Evolutionary conservation across 2,329 filamentous ascomycete genomes (phyloP).

Genomic region (Fusarium sp.): DNA sequence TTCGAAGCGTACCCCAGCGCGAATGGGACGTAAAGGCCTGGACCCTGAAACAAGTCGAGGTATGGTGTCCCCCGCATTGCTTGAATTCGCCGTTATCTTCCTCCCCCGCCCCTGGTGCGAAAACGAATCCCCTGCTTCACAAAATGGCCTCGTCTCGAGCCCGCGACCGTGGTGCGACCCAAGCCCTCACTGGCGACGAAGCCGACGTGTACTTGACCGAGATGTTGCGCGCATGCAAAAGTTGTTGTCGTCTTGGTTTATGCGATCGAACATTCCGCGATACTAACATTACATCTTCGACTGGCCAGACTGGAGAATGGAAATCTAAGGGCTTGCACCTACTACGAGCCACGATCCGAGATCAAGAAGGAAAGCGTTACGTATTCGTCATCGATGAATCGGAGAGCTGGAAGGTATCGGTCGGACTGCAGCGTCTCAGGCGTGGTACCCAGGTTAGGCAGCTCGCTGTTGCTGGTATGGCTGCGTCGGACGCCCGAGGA

Average conservation of each 20-base stretch:
- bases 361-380: constrained; percentile 77
- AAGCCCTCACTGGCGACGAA: constrained; percentile 73
- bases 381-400: constrained; percentile 76
- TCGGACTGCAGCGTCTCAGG: constrained; percentile 73
- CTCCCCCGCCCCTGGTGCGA: constrained; percentile 57
- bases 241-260: constrained; percentile 71
- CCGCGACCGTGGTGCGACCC: constrained; percentile 66
- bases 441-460: constrained; percentile 73
- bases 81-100: constrained; percentile 63
- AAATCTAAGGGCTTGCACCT: constrained; percentile 72
- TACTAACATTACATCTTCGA: constrained; percentile 59
- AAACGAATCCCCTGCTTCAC: constrained; percentile 61
- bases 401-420: constrained; percentile 78
- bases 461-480: constrained; percentile 72
- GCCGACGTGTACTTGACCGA: constrained; percentile 76
- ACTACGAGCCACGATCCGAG: constrained; percentile 74
- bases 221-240: constrained; percentile 76
- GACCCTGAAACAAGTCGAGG: constrained; percentile 94
- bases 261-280: constrained; percentile 62
- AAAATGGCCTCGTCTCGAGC: constrained; percentile 64
- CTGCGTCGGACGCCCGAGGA: constrained; percentile 66
- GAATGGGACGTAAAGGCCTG: constrained; percentile 99
- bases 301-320: constrained; percentile 68
- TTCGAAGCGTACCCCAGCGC: constrained; percentile 90
- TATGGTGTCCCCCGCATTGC: constrained; percentile 82